Conservation (phyloP, 192 early-diverging fungal genomes). For the Coemansia sp. region DNA sequence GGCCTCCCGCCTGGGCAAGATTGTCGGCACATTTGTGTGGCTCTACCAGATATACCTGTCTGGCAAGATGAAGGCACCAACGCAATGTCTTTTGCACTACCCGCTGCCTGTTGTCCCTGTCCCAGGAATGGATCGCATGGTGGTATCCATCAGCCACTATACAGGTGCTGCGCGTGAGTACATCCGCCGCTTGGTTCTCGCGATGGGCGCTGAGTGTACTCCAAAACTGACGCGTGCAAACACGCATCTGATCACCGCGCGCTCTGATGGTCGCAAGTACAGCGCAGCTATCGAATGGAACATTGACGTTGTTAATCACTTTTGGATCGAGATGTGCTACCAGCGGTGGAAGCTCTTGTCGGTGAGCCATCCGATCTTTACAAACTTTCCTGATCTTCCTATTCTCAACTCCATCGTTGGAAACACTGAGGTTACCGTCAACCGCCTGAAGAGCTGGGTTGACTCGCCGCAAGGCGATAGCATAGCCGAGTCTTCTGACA, state of each 20-base stretch:
- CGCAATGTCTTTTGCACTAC: conserved; percentile 45
- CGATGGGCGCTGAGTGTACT: conserved; percentile 66
- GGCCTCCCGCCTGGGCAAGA: conserved; percentile 53
- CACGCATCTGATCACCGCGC: conserved; percentile 76
- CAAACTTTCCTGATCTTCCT: conserved; percentile 55
- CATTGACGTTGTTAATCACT: conserved; percentile 73
- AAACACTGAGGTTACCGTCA: conserved; percentile 38
- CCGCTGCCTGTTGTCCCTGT: conserved; percentile 29
- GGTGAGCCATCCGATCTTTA: conserved; percentile 59
- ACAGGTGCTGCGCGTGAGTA: conserved; percentile 63
- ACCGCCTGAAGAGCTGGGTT: conserved; percentile 43
- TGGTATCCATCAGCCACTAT: conserved; percentile 73
- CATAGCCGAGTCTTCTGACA: conserved; percentile 46
- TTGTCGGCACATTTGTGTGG: conserved; percentile 53
- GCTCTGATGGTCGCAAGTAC: conserved; percentile 67
- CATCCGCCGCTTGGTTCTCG: conserved; percentile 61
- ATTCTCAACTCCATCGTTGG: conserved; percentile 61
- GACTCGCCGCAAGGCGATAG: conserved; percentile 29
- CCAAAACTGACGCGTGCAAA: conserved; percentile 62
- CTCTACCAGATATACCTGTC: conserved; percentile 37
- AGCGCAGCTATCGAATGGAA: conserved; percentile 63
- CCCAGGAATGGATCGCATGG: conserved; percentile 35
- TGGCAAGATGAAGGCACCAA: conserved; percentile 29
- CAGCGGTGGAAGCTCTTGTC: conserved; percentile 61
- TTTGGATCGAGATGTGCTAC: conserved; percentile 84